These are phyloP conservation scores for Coemansia sp. DNA, from an alignment of 192 early-diverging fungal species.

Conservation along the genomic window DNA sequence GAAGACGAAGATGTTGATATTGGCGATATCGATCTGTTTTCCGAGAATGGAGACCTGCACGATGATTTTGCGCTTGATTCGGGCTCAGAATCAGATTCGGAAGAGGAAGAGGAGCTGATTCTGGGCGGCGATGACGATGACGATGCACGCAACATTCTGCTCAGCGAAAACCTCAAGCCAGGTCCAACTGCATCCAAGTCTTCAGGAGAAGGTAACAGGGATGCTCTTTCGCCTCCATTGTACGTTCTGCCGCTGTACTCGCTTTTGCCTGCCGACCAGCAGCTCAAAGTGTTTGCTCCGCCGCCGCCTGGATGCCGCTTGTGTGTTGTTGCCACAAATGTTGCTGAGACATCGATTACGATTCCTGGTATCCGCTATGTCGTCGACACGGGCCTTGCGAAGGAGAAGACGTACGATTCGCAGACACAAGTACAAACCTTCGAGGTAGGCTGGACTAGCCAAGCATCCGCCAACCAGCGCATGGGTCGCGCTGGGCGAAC, in stretches of 20 bases:
- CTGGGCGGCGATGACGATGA: conserved; percentile 64
- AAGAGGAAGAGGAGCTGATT: conserved; percentile 54
- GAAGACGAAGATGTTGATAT: conserved; percentile 58
- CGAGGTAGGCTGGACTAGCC: conserved; percentile 89
- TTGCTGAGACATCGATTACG: conserved; percentile 98
- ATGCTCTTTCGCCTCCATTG: conserved; percentile 61
- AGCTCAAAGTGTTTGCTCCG: conserved; percentile 87
- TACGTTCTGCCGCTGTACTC: conserved; percentile 98
- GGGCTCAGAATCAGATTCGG: conserved; percentile 61
- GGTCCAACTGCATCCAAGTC: conserved; percentile 8
- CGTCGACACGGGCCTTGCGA: conserved; percentile 92
- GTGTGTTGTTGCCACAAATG: conserved; percentile 95
- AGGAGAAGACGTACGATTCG: conserved; percentile 83
- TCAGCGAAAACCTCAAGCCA: conserved; percentile 45
- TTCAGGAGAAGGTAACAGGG: conserved; percentile 31
- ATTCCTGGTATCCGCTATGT: conserved; percentile 96
- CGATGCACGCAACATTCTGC: conserved; percentile 58
- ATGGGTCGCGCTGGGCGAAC: conserved; percentile 96
- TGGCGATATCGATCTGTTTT: conserved; percentile 32
- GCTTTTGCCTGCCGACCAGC: conserved; percentile 84
- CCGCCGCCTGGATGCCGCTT: conserved; percentile 86
- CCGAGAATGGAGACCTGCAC: conserved; percentile 48
- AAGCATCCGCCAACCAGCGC: conserved; percentile 91
- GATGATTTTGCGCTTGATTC: conserved; percentile 56
- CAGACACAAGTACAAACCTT: conserved; percentile 89